phyloP scores from a whole-genome alignment of 1,284 basidiomycete genomes.

The Ganoderma lucidum region DNA sequence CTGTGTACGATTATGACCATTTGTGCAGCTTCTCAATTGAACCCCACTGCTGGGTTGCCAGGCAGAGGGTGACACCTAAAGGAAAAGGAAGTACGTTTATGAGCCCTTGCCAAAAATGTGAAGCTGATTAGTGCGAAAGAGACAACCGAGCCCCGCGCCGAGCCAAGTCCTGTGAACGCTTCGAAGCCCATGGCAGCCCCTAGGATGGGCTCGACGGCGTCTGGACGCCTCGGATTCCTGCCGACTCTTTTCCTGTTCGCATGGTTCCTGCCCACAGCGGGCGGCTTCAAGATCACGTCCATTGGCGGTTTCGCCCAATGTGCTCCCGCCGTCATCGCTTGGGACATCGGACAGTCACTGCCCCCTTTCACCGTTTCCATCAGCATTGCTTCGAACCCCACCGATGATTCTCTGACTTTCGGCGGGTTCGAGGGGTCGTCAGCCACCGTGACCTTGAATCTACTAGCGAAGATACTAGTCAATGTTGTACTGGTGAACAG shows the following conservation, averaged over 20 bases:
- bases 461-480: background rate
- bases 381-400: background rate
- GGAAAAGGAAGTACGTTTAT: background rate
- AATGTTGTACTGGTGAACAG: background rate
- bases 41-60: background rate
- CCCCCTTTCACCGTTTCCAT: background rate
- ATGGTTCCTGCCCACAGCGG: background rate
- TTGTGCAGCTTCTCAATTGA: background rate
- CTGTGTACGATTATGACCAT: too few species aligned
- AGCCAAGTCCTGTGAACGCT: background rate
- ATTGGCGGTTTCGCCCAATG: background rate
- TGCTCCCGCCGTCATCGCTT: background rate
- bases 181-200: background rate
- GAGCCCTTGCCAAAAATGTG: background rate
- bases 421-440: background rate
- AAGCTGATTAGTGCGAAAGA: background rate
- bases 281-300: background rate
- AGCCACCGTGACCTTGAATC: background rate
- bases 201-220: background rate
- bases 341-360: background rate
- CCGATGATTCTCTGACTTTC: background rate
- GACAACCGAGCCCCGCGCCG: background rate
- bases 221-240: background rate
- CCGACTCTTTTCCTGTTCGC: background rate
- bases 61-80: background rate